Evolutionary conservation across 768 basidiomycete genomes (phyloP).

Genomic region (Gyrodon lividus): DNA sequence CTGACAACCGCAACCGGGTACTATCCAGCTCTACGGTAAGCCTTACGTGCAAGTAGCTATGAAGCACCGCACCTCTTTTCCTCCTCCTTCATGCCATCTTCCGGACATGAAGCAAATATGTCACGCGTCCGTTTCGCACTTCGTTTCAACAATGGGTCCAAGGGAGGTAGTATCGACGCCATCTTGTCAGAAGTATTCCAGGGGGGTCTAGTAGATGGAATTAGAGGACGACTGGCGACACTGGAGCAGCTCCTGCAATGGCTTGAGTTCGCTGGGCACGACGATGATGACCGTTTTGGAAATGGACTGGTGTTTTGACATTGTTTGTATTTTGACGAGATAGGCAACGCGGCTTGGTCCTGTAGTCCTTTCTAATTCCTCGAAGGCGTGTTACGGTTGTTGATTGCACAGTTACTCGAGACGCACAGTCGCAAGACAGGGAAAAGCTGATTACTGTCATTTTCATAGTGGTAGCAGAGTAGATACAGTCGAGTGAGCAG

Average conservation of each 20-base stretch:
- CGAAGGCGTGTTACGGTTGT: background rate
- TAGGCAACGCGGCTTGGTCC: background rate
- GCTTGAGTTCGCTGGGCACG: background rate
- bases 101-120: constrained; percentile 65
- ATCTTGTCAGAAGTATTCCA: background rate
- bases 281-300: constrained; percentile 9
- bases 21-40: constrained; percentile 34
- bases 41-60: background rate
- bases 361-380: background rate
- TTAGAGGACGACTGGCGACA: background rate
- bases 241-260: background rate
- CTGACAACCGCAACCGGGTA: constrained; percentile 68
- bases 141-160: constrained; percentile 61
- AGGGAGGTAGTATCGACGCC: constrained; percentile 51
- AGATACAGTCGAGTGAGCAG: constrained; percentile 11
- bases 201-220: background rate
- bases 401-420: background rate
- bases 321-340: constrained; percentile 20
- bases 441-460: background rate
- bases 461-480: constrained; percentile 20
- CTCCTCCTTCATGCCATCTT: constrained; percentile 61
- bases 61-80: constrained; percentile 61
- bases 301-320: constrained; percentile 7
- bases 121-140: constrained; percentile 72
- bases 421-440: background rate